Evolutionary conservation across 345 rosid species (phyloP).

Genomic region (Salix arbutifolia): DNA sequence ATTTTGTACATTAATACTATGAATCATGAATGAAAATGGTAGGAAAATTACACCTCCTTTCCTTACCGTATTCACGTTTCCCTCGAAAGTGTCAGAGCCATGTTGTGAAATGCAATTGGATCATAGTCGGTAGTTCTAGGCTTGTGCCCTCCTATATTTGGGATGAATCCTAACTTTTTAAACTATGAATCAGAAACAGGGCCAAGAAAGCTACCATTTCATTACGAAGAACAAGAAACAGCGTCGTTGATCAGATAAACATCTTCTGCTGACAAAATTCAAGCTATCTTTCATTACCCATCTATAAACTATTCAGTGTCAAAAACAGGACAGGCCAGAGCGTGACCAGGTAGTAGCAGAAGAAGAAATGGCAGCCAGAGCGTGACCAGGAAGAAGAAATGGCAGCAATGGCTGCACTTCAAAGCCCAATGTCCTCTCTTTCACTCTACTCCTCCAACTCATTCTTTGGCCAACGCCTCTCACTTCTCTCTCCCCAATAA

Average conservation of each 20-base stretch:
- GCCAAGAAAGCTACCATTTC: background rate
- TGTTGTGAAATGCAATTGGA: background rate
- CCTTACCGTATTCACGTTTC: background rate
- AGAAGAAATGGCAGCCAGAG: constrained; percentile 12
- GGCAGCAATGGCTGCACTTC: constrained; percentile 78
- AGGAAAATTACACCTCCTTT: background rate
- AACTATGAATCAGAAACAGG: background rate
- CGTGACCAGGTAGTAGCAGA: constrained; percentile 14
- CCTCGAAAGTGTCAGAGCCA: background rate
- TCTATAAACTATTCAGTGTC: constrained; percentile 12
- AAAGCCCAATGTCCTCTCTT: constrained; percentile 63
- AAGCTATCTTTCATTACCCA: constrained; percentile 18
- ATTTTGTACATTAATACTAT: constrained; percentile 29
- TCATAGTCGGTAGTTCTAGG: background rate
- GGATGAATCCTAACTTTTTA: no score
- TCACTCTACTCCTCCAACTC: constrained; percentile 52
- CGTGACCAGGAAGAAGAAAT: constrained; percentile 16
- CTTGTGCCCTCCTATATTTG: no score
- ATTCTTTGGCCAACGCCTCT: constrained; percentile 66
- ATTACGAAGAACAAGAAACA: background rate
- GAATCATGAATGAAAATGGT: constrained; percentile 14
- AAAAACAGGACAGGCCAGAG: background rate
- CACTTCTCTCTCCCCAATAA: constrained; percentile 35
- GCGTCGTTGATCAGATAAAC: background rate
- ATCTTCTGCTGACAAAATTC: background rate